Percentiles rank a stretch among this genome's conserved stretches.
Conservation (phyloP, 139 green algal species). For the Chlorella sp. region DNA sequence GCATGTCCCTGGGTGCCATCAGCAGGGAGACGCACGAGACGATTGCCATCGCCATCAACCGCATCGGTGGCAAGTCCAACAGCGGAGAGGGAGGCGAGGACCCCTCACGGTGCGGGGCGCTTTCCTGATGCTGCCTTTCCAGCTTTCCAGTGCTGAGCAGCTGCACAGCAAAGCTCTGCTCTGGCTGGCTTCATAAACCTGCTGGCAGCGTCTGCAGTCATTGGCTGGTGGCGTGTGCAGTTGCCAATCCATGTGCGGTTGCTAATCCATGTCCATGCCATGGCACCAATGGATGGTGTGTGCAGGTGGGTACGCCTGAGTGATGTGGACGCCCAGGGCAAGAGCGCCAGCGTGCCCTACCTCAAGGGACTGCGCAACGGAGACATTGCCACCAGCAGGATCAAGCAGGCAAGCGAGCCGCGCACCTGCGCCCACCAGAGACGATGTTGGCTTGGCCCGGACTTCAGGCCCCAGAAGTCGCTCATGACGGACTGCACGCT, state of each 20-base stretch:
- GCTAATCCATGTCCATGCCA: background rate
- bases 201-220: no score
- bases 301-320: slow-evolving; percentile 40
- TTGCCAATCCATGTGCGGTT: background rate
- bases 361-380: slow-evolving; percentile 87
- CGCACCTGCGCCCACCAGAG: no score
- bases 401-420: slow-evolving; percentile 85
- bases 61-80: slow-evolving; percentile 96
- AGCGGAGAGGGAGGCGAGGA: slow-evolving; percentile 93
- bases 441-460: no score
- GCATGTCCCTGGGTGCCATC: slow-evolving; percentile 98
- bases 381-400: slow-evolving; percentile 88
- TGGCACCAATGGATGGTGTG: no score
- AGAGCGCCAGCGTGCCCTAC: slow-evolving; percentile 75
- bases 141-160: background rate
- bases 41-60: slow-evolving; percentile 98
- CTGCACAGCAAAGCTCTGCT: no score
- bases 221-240: background rate
- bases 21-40: slow-evolving; percentile 95
- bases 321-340: slow-evolving; percentile 74
- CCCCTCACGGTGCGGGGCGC: slow-evolving; percentile 66
- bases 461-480: no score
- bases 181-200: no score
- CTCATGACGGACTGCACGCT: no score
- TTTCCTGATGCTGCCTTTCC: slow-evolving; percentile 22